phyloP scores from a whole-genome alignment of 2,329 filamentous ascomycete genomes.

The Elsinoe ampelina region DNA sequence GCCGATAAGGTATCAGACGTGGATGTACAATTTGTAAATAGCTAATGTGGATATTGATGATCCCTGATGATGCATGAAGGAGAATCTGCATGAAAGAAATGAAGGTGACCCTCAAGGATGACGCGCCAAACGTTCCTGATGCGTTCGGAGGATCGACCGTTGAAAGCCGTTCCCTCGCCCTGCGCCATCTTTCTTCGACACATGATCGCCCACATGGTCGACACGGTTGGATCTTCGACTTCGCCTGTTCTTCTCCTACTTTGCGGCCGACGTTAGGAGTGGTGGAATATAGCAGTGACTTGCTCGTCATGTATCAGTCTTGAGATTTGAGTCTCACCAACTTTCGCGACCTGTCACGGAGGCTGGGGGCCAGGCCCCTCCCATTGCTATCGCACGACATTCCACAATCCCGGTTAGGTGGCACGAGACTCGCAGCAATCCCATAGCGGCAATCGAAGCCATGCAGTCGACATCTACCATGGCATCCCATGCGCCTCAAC shows the following conservation, averaged over 20 bases:
- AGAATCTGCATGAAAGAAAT: neutral
- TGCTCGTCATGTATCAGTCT: neutral
- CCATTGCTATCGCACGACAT: neutral
- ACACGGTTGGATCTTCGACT: neutral
- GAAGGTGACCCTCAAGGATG: neutral
- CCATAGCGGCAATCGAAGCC: neutral
- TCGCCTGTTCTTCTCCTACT: neutral
- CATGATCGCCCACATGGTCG: neutral
- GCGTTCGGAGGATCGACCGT: conserved; percentile 1
- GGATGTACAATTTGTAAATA: conserved; percentile 8
- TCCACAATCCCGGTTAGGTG: neutral
- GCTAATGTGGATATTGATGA: neutral
- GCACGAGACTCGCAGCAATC: neutral
- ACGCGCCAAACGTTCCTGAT: conserved; percentile 4
- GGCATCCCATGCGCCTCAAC: neutral
- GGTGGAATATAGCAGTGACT: neutral
- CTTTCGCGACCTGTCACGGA: neutral
- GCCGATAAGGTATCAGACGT: neutral
- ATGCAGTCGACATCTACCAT: conserved; percentile 3
- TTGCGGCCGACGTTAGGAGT: neutral
- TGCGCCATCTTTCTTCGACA: conserved; percentile 10
- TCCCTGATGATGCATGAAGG: conserved; percentile 5
- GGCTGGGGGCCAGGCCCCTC: conserved; percentile 10
- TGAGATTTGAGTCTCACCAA: neutral
- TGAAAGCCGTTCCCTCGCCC: conserved; percentile 9